phyloP scores from a whole-genome alignment of 2,329 filamentous ascomycete species.

The Capronia americana region DNA sequence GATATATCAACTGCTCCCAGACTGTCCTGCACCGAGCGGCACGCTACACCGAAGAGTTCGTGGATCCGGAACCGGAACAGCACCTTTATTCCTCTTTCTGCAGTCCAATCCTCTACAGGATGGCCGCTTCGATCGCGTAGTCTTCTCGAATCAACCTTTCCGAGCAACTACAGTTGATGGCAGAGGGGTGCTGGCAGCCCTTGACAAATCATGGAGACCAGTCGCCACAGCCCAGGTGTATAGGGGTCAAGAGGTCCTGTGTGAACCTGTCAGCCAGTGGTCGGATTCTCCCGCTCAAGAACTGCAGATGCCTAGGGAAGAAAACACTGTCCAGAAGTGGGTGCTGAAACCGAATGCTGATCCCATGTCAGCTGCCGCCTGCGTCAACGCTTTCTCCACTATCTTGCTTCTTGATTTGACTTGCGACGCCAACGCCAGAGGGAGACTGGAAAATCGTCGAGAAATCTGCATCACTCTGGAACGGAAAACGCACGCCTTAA shows the following conservation, averaged over 20 bases:
- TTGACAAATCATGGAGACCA: conserved; percentile 43
- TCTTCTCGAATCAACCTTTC: conserved; percentile 56
- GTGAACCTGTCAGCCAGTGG: conserved; percentile 20
- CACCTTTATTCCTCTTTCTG: conserved; percentile 62
- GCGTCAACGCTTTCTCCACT: conserved; percentile 13
- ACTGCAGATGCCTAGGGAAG: conserved; percentile 14
- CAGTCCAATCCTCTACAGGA: conserved; percentile 60
- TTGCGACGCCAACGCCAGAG: conserved; percentile 8
- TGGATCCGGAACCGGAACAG: not conserved
- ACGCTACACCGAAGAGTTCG: conserved; percentile 25
- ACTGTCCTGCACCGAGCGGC: conserved; percentile 32
- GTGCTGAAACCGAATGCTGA: not conserved
- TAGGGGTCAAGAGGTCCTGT: conserved; percentile 18
- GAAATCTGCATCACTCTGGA: conserved; percentile 22
- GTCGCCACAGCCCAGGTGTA: not conserved
- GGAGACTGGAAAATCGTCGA: conserved; percentile 12
- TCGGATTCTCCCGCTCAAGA: conserved; percentile 2
- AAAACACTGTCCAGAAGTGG: conserved; percentile 19
- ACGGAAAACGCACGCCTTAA: conserved; percentile 26
- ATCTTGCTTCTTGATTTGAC: conserved; percentile 19
- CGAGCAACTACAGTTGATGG: conserved; percentile 54
- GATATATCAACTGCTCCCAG: conserved; percentile 23
- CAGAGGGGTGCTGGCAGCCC: conserved; percentile 54
- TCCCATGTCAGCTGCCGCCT: not conserved
- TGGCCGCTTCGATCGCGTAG: conserved; percentile 58